Evolutionary conservation across 768 basidiomycete genomes (phyloP).

Genomic region (Psilocybe subaeruginosa): DNA sequence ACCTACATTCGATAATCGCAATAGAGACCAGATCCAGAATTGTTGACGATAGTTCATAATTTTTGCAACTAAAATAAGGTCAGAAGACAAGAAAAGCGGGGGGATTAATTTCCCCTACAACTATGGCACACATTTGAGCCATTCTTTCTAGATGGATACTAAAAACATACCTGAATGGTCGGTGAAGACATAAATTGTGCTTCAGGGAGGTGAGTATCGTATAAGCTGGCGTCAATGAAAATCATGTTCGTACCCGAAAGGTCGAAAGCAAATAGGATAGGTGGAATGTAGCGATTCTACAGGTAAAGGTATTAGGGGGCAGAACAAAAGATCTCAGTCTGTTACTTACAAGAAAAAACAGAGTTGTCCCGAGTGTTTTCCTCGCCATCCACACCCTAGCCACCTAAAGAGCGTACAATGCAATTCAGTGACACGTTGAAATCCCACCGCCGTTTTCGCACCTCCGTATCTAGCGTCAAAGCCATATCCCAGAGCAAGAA

Average conservation of each 20-base stretch:
- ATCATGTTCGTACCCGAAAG: slow-evolving; percentile 14
- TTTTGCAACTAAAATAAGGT: slow-evolving; percentile 21
- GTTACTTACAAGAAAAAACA: slow-evolving; percentile 22
- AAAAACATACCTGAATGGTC: slow-evolving; percentile 17
- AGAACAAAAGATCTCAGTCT: neutral
- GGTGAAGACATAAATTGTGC: slow-evolving; percentile 24
- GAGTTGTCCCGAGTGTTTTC: slow-evolving; percentile 23
- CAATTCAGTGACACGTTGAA: neutral
- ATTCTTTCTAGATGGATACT: neutral
- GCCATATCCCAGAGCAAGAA: slow-evolving; percentile 27
- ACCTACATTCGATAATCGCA: slow-evolving; percentile 25
- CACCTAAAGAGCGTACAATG: slow-evolving; percentile 9
- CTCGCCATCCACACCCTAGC: slow-evolving; percentile 23
- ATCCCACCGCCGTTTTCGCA: neutral
- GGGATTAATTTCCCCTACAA: slow-evolving; percentile 11
- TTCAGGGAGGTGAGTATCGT: neutral
- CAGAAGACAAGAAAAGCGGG: neutral
- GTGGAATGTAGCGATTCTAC: slow-evolving; percentile 28
- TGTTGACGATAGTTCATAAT: slow-evolving; percentile 23
- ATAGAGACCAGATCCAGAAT: slow-evolving; percentile 25
- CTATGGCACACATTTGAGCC: neutral
- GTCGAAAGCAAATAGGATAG: slow-evolving; percentile 22
- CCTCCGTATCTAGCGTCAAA: slow-evolving; percentile 24
- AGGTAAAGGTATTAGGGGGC: neutral
- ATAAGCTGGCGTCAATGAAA: neutral